A percentile compares a stretch with the other conserved stretches of the same genome.
phyloP scores from a whole-genome alignment of 2,329 filamentous ascomycete species.

The Zymoseptoria ardabiliae region DNA sequence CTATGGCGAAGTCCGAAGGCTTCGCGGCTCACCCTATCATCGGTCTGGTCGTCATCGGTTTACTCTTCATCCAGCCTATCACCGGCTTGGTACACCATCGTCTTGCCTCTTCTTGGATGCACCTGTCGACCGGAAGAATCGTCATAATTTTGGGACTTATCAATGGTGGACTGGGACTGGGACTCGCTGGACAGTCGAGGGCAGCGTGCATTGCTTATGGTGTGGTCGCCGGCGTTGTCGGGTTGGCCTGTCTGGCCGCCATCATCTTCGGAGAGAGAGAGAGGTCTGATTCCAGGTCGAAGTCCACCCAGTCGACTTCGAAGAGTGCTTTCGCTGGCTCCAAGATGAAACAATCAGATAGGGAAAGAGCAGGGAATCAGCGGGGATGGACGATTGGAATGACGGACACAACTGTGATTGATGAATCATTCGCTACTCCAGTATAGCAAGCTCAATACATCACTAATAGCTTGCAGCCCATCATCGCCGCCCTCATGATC shows the following conservation, averaged over 20 bases:
- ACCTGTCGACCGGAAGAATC: slow-evolving; percentile 23
- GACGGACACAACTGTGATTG: no score
- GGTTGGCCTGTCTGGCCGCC: slow-evolving; percentile 32
- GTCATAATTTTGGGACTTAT: slow-evolving; percentile 47
- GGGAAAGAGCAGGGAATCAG: no score
- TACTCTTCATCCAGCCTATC: slow-evolving; percentile 36
- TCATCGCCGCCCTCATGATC: no score
- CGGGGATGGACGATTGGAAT: no score
- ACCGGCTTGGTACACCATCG: slow-evolving; percentile 49
- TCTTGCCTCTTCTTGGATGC: slow-evolving; percentile 39
- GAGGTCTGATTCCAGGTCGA: neutral
- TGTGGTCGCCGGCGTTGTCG: slow-evolving; percentile 38
- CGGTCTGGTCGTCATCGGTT: slow-evolving; percentile 2
- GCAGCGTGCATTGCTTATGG: slow-evolving; percentile 38
- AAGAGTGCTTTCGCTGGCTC: no score
- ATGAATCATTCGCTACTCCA: no score
- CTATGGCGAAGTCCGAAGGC: slow-evolving; percentile 33
- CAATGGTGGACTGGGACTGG: slow-evolving; percentile 51
- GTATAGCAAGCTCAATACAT: no score
- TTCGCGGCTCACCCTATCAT: slow-evolving; percentile 8
- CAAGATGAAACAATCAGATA: no score
- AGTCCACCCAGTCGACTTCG: no score
- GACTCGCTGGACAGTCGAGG: slow-evolving; percentile 34
- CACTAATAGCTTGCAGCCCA: no score
- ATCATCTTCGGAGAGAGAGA: slow-evolving; percentile 25